phyloP scores from a whole-genome alignment of 768 basidiomycete species.

The Panaeolus papilionaceus region DNA sequence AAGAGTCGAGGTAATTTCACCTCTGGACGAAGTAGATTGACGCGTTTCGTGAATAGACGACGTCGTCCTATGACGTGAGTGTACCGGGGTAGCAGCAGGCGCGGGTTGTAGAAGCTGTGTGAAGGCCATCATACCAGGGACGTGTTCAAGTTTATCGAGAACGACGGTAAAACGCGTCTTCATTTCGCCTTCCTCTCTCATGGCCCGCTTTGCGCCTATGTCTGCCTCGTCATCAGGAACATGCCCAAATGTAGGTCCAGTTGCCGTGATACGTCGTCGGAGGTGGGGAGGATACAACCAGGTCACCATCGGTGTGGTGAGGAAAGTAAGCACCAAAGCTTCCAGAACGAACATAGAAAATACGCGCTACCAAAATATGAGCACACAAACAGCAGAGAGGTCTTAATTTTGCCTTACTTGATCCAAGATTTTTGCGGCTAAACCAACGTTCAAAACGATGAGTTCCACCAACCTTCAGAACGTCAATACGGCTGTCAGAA shows the following conservation, averaged over 20 bases:
- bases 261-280: constrained; percentile 53
- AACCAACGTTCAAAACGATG: constrained; percentile 95
- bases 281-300: constrained; percentile 69
- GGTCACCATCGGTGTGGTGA: constrained; percentile 81
- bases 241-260: constrained; percentile 53
- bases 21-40: constrained; percentile 19
- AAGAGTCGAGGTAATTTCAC: constrained; percentile 12
- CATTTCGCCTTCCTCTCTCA: constrained; percentile 31
- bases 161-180: constrained; percentile 82
- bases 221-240: constrained; percentile 46
- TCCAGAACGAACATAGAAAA: constrained; percentile 97
- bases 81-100: constrained; percentile 28
- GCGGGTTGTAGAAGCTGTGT: constrained; percentile 76
- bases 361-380: constrained; percentile 49
- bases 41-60: constrained; percentile 9
- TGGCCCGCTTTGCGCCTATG: constrained; percentile 19
- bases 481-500: not conserved
- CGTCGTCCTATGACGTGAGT: constrained; percentile 16
- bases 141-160: constrained; percentile 87
- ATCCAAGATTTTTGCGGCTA: constrained; percentile 79
- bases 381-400: not conserved
- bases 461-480: constrained; percentile 17
- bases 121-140: constrained; percentile 90
- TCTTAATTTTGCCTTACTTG: constrained; percentile 38
- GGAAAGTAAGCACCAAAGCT: constrained; percentile 81